Percentiles rank a stretch among this genome's conserved stretches.
Evolutionary conservation across 768 basidiomycete genomes (phyloP).

Genomic region (Suillus decipiens): DNA sequence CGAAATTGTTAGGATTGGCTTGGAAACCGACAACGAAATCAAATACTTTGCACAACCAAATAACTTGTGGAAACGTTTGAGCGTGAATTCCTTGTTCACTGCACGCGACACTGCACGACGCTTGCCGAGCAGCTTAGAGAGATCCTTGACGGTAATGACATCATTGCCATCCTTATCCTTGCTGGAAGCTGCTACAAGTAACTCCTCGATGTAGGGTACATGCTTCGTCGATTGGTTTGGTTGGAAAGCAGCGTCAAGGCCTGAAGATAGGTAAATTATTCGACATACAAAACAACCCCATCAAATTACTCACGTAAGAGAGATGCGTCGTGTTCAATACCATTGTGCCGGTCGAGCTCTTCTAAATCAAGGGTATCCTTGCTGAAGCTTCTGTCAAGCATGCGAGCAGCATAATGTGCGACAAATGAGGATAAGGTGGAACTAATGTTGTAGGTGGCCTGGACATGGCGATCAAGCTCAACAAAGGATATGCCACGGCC

Average conservation of each 20-base stretch:
- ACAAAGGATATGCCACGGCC: neutral
- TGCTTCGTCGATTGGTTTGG: neutral
- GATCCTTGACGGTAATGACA: neutral
- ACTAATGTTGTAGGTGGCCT: neutral
- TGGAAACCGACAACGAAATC: neutral
- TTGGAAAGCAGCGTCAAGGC: neutral
- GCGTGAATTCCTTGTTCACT: neutral
- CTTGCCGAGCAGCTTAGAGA: neutral
- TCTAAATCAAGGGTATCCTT: neutral
- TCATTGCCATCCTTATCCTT: conserved; percentile 1
- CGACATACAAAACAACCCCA: neutral
- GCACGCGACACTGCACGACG: conserved; percentile 1
- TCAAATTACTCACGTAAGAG: conserved; percentile 1
- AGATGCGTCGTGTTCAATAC: neutral
- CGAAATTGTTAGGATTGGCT: neutral
- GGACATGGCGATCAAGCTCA: neutral
- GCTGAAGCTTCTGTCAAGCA: neutral
- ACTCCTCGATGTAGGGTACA: conserved; percentile 1
- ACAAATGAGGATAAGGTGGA: conserved; percentile 1
- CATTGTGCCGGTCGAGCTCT: neutral
- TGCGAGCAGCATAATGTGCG: neutral
- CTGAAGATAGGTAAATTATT: neutral
- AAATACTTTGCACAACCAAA: conserved; percentile 2
- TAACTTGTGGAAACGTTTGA: neutral
- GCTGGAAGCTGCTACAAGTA: neutral